Base-by-base conservation (phyloP, 768 basidiomycete species). In the Tulasnella sp. region DNA sequence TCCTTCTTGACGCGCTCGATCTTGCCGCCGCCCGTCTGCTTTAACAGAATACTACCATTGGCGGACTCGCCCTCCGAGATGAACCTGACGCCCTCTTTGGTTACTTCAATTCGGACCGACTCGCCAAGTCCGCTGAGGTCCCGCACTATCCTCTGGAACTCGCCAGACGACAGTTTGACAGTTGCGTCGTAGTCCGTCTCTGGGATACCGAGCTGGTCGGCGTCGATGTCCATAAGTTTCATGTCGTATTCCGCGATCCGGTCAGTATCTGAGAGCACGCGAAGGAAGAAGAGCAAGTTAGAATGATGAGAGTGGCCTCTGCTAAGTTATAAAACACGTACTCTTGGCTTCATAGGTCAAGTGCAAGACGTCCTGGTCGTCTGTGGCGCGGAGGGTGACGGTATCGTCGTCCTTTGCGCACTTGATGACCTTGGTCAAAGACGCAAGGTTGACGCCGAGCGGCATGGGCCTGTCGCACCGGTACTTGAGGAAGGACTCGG, bases 181-280 rank as follows among this genome's bases (percentile, higher is more conserved):
- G 90, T 89, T 2, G 94, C 93, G 77, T 98, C 96, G 80, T 98
- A 99, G 66, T 95, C 91, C 2, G 97, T 99, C 75, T 98, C 95
- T 17, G 97, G 97, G 77, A 98, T 98, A 64, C 90, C 90, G 67
- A 98, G 90, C 62, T 88, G 89, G 81, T 99, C 97, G 29, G 92
- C 84, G 80, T 99, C 96, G 78, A 99, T 99, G 77, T 98, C 96
- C 96, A 99, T 98, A 69, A 98, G 88, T 80, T 98, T 98, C 90
- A 99, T 93, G 77, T 97, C 95, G 82, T 99, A 99, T 79, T 98
- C 94, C 32, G 95, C 94, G 69, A 98, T 90, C 75, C 97, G 89
- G 80, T 97, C 96, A 3, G 89, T 86, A 81, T 89, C 95, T 97
- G 76, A 5, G 47, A 69, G 62, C 41, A 36, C 34, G 37, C 11